Conservation (phyloP, 1,284 basidiomycete genomes). For the Leccinum solheimii region DNA sequence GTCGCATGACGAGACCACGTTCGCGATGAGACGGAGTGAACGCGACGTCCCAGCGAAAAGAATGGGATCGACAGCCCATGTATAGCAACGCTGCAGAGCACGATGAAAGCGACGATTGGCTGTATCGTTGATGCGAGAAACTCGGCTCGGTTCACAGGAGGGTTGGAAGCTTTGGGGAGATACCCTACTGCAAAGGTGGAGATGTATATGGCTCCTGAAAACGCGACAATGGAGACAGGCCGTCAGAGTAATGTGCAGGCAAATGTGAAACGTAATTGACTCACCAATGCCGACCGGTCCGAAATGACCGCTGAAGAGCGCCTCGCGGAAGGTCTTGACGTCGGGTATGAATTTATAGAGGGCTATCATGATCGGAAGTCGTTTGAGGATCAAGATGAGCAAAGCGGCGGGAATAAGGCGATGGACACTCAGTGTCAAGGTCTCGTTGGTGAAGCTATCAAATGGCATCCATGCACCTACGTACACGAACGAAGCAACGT, state of each 20-base stretch:
- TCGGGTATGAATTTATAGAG: slow-evolving; percentile 92
- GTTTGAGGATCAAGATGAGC: slow-evolving; percentile 73
- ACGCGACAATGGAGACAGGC: neutral
- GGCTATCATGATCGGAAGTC: slow-evolving; percentile 81
- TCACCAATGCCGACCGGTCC: slow-evolving; percentile 87
- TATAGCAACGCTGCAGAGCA: slow-evolving; percentile 81
- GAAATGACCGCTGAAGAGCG: slow-evolving; percentile 89
- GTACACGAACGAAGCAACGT: slow-evolving; percentile 87
- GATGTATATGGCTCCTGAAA: slow-evolving; percentile 82
- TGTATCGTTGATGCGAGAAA: slow-evolving; percentile 76
- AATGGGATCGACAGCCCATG: slow-evolving; percentile 93
- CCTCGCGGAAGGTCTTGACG: slow-evolving; percentile 86
- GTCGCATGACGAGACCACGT: slow-evolving; percentile 75
- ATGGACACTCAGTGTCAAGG: slow-evolving; percentile 78
- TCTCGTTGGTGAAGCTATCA: slow-evolving; percentile 62
- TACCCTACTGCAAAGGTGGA: slow-evolving; percentile 79
- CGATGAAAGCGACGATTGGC: slow-evolving; percentile 90
- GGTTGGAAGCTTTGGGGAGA: slow-evolving; percentile 57
- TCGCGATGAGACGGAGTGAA: slow-evolving; percentile 79
- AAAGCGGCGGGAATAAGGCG: slow-evolving; percentile 81
- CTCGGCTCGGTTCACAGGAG: slow-evolving; percentile 61
- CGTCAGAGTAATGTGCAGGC: slow-evolving; percentile 3
- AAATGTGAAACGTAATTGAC: slow-evolving; percentile 22
- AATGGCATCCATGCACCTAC: slow-evolving; percentile 97
- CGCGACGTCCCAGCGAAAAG: slow-evolving; percentile 86